phyloP scores from a whole-genome alignment of 1,284 basidiomycete genomes.

The Cutaneotrichosporon spelunceum region DNA sequence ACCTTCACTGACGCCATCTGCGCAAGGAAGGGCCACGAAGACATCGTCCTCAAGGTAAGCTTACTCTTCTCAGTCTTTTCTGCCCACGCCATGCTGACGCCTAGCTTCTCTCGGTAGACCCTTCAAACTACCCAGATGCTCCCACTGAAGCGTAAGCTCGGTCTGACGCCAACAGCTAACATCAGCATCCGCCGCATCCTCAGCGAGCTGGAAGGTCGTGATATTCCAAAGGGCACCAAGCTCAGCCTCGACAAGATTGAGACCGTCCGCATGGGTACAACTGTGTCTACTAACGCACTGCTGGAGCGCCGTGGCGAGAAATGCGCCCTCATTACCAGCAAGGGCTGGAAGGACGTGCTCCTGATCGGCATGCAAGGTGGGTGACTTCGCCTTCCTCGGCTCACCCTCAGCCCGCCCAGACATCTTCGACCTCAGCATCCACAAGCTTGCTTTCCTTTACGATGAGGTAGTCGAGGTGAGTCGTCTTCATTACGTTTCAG shows the following conservation, averaged over 20 bases:
- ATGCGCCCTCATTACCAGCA: conserved; percentile 90
- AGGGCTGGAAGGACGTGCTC: conserved; percentile 59
- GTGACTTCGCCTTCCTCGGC: conserved; percentile 4
- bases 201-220: conserved; percentile 67
- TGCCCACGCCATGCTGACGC: not conserved
- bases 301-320: conserved; percentile 89
- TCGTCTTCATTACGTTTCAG: not conserved
- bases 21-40: conserved; percentile 30
- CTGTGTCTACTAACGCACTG: conserved; percentile 85
- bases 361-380: conserved; percentile 43
- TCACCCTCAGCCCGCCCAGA: conserved; percentile 58
- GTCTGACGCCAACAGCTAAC: not conserved
- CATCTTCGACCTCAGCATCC: conserved; percentile 83
- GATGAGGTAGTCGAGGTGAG: conserved; percentile 73
- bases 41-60: conserved; percentile 36
- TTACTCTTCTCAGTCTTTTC: not conserved
- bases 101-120: conserved; percentile 77
- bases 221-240: conserved; percentile 63
- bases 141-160: conserved; percentile 59
- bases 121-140: conserved; percentile 84
- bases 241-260: conserved; percentile 51
- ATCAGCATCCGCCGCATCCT: conserved; percentile 80
- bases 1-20: conserved; percentile 49
- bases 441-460: conserved; percentile 76
- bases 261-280: conserved; percentile 50